Percentiles rank a stretch among this genome's conserved stretches.
Evolutionary conservation across 1,284 basidiomycete genomes (phyloP).

Genomic region (Puccinia hordei): DNA sequence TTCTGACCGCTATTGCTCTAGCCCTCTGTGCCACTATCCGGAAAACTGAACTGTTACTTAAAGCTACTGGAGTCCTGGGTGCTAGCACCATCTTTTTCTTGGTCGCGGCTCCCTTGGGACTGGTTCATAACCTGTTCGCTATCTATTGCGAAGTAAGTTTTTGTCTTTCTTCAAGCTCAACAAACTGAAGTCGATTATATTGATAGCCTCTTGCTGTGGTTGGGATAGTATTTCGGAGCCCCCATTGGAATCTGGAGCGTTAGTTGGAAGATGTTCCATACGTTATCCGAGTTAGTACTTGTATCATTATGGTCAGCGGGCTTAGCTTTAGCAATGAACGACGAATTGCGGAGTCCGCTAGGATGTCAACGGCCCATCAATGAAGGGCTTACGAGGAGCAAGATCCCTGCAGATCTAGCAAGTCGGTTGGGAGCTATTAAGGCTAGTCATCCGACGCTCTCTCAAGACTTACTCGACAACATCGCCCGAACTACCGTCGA

Average conservation of each 20-base stretch:
- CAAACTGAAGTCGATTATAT: no score
- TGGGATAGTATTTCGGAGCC: slow-evolving; percentile 77
- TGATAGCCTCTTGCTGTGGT: no score
- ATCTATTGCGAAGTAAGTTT: slow-evolving; percentile 61
- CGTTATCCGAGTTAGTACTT: slow-evolving; percentile 78
- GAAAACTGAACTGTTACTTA: slow-evolving; percentile 64
- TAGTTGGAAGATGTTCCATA: slow-evolving; percentile 75
- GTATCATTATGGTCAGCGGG: slow-evolving; percentile 91
- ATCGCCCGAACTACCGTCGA: slow-evolving; percentile 62
- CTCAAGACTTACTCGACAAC: slow-evolving; percentile 63
- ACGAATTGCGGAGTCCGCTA: slow-evolving; percentile 82
- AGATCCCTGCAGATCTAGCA: slow-evolving; percentile 54
- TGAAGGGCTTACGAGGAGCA: slow-evolving; percentile 51
- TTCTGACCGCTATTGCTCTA: slow-evolving; percentile 76
- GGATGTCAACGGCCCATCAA: slow-evolving; percentile 65
- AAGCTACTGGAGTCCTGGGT: slow-evolving; percentile 67
- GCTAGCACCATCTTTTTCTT: slow-evolving; percentile 79
- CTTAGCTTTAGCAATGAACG: slow-evolving; percentile 81
- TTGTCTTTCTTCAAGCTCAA: background rate
- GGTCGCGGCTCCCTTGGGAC: slow-evolving; percentile 78
- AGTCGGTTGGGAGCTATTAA: background rate
- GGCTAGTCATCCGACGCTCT: slow-evolving; percentile 55
- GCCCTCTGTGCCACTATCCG: slow-evolving; percentile 78
- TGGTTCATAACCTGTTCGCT: slow-evolving; percentile 80
- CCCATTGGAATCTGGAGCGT: slow-evolving; percentile 86